Conservation (phyloP, 2,329 filamentous ascomycete genomes). For the Fusarium mangiferae region DNA sequence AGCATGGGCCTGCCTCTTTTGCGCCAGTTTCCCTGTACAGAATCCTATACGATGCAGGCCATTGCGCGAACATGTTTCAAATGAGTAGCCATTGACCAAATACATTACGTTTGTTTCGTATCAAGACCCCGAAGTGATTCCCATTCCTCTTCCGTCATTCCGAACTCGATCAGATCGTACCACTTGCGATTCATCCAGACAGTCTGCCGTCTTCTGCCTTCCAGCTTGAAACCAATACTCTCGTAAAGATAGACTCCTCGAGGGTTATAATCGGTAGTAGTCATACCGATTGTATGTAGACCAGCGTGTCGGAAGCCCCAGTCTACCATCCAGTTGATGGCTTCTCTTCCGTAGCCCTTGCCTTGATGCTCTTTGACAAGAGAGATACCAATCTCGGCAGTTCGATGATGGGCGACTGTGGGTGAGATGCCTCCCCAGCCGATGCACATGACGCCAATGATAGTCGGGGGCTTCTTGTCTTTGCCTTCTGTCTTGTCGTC, state of each 20-base stretch:
- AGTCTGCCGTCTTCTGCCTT: constrained; percentile 42
- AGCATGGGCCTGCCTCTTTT: background rate
- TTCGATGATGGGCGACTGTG: background rate
- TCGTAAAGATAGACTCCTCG: constrained; percentile 2
- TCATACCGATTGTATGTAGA: constrained; percentile 3
- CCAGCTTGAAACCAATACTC: background rate
- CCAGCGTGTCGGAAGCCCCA: constrained; percentile 17
- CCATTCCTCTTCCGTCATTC: constrained; percentile 56
- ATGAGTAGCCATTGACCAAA: background rate
- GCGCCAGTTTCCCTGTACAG: background rate
- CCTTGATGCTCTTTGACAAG: background rate
- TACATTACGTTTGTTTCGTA: background rate
- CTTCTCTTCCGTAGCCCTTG: constrained; percentile 12
- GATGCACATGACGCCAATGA: constrained; percentile 19
- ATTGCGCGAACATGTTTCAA: background rate
- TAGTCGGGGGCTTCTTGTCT: background rate
- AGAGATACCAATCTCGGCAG: constrained; percentile 7
- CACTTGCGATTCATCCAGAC: constrained; percentile 57
- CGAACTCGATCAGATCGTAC: constrained; percentile 49
- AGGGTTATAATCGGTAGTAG: background rate
- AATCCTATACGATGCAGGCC: background rate
- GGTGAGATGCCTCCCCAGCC: constrained; percentile 16
- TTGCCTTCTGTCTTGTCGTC: background rate
- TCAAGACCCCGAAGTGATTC: constrained; percentile 24
- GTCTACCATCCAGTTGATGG: constrained; percentile 19